These are phyloP conservation scores for Hyphodiscus sp. DNA, from an alignment of 2,329 filamentous ascomycete species.

Conservation along the genomic window DNA sequence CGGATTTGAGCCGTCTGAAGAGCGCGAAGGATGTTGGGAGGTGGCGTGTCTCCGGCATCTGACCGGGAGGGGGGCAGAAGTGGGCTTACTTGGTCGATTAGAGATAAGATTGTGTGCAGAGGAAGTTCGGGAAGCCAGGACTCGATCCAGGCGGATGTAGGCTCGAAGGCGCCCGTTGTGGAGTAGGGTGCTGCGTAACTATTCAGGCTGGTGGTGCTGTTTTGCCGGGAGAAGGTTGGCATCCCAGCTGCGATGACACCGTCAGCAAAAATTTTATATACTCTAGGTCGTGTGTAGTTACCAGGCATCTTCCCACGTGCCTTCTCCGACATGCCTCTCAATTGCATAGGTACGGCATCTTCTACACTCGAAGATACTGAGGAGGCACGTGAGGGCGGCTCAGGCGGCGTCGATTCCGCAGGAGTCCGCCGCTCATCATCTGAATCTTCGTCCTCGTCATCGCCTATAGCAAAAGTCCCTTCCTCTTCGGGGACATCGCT, in stretches of 20 bases:
- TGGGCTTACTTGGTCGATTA: slow-evolving; percentile 61
- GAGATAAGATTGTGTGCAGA: slow-evolving; percentile 74
- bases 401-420: slow-evolving; percentile 57
- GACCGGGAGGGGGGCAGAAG: slow-evolving; percentile 41
- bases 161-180: slow-evolving; percentile 61
- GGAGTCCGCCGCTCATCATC: slow-evolving; percentile 48
- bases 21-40: slow-evolving; percentile 42
- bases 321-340: slow-evolving; percentile 94
- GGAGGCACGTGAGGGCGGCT: slow-evolving; percentile 57
- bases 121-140: slow-evolving; percentile 89
- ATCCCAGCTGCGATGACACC: slow-evolving; percentile 49
- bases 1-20: slow-evolving; percentile 58
- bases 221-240: slow-evolving; percentile 80
- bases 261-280: slow-evolving; percentile 9
- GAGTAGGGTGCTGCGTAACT: slow-evolving; percentile 55
- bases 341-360: slow-evolving; percentile 73
- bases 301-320: slow-evolving; percentile 87
- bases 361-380: slow-evolving; percentile 63
- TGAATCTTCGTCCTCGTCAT: slow-evolving; percentile 59
- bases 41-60: slow-evolving; percentile 39
- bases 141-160: slow-evolving; percentile 81
- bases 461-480: slow-evolving; percentile 80
- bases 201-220: slow-evolving; percentile 75
- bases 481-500: slow-evolving; percentile 72
- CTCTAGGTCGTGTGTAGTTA: slow-evolving; percentile 9